Conservation (phyloP, 1,139 yeast species). For the Scheffersomyces cryptocercus region DNA sequence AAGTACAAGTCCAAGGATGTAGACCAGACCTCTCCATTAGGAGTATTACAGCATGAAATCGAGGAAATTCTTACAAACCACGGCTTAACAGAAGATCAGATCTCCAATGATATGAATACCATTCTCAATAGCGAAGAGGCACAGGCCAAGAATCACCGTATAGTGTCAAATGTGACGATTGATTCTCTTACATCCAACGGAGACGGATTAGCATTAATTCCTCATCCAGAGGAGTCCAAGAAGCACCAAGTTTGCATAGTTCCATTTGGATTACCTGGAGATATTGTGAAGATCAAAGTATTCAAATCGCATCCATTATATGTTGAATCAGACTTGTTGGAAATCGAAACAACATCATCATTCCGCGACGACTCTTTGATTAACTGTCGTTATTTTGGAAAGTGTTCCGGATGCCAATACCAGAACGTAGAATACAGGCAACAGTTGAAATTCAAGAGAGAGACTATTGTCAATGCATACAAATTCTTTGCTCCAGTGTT, state of each 20-base stretch:
- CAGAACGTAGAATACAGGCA: constrained; percentile 74
- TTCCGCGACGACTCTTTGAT: constrained; percentile 54
- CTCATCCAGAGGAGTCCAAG: constrained; percentile 52
- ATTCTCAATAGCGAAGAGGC: constrained; percentile 61
- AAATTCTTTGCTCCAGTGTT: constrained; percentile 62
- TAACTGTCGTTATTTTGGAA: constrained; percentile 47
- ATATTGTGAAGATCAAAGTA: constrained; percentile 64
- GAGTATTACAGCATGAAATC: constrained; percentile 77
- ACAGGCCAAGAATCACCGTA: constrained; percentile 58
- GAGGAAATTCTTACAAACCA: constrained; percentile 51
- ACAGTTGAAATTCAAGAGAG: constrained; percentile 70
- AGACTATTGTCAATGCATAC: constrained; percentile 81
- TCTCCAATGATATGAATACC: constrained; percentile 62
- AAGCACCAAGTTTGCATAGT: constrained; percentile 53
- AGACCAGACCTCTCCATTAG: constrained; percentile 80
- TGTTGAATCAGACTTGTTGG: constrained; percentile 73
- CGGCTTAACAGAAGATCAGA: constrained; percentile 45
- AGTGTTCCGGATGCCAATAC: constrained; percentile 84
- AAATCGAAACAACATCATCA: constrained; percentile 47
- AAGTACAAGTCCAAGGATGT: constrained; percentile 59
- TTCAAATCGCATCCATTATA: constrained; percentile 77
- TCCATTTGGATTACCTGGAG: constrained; percentile 91
- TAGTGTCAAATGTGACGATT: constrained; percentile 58
- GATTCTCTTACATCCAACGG: constrained; percentile 71
- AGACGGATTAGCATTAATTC: constrained; percentile 67